These are phyloP conservation scores for Hordeum pubiflorum DNA, from an alignment of 202 grass and related monocot species.

Conservation along the genomic window DNA sequence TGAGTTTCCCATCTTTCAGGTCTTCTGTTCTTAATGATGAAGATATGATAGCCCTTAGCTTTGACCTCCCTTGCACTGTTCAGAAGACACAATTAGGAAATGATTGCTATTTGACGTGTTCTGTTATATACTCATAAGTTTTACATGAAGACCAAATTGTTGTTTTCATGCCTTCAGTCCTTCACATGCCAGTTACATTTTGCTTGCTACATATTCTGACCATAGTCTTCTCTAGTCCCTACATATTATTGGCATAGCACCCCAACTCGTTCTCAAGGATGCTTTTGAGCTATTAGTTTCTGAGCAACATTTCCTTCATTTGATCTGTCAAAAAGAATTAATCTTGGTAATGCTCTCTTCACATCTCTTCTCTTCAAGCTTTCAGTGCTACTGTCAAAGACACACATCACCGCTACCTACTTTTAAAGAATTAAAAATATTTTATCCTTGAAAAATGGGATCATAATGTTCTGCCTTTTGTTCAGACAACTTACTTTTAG, in stretches of 20 bases:
- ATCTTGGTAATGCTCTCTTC: slow-evolving; percentile 1
- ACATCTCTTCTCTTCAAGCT: neutral
- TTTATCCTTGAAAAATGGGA: neutral
- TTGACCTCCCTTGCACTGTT: slow-evolving; percentile 9
- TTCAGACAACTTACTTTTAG: neutral
- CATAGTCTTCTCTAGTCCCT: neutral
- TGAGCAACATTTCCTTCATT: slow-evolving; percentile 7
- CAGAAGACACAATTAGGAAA: neutral
- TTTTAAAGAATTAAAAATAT: neutral
- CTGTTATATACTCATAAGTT: neutral
- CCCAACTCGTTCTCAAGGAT: neutral
- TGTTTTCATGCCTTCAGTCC: neutral
- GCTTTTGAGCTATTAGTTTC: neutral
- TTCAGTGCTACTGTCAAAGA: neutral
- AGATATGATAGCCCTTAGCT: slow-evolving; percentile 29
- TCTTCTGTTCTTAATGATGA: slow-evolving; percentile 24
- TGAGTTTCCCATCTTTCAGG: slow-evolving; percentile 40
- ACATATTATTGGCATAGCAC: neutral
- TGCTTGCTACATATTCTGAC: neutral
- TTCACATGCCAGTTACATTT: slow-evolving; percentile 5
- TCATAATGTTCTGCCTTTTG: neutral
- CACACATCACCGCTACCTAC: neutral
- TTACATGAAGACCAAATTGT: neutral
- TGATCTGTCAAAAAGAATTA: neutral
- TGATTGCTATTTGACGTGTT: slow-evolving; percentile 5